Evolutionary conservation across 139 green algal genomes (phyloP).

Genomic region (Chlamydomonas schloesseri): DNA sequence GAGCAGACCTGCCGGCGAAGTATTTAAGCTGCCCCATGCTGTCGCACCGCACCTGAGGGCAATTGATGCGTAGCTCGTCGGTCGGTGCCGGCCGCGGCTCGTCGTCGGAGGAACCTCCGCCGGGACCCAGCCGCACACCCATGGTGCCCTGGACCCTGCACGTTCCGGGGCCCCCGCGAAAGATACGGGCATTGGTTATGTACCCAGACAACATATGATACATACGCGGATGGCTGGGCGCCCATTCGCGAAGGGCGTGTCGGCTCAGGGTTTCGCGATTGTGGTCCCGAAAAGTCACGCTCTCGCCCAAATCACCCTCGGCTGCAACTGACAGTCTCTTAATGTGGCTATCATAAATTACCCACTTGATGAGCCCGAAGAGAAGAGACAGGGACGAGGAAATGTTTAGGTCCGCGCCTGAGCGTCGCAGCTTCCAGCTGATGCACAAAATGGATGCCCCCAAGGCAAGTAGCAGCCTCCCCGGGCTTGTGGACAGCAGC

Average conservation of each 20-base stretch:
- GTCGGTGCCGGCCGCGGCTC: neutral
- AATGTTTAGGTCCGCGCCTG: neutral
- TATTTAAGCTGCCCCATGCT: neutral
- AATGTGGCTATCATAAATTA: neutral
- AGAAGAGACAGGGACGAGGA: slow-evolving; percentile 7
- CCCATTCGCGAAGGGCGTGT: no score
- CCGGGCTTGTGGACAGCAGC: no score
- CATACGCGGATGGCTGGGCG: no score
- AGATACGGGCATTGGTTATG: neutral
- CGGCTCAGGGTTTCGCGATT: no score
- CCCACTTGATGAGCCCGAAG: slow-evolving; percentile 30
- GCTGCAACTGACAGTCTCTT: neutral
- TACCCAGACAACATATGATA: neutral
- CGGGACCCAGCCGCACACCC: neutral
- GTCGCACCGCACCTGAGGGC: slow-evolving; percentile 28
- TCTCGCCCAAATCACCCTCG: neutral
- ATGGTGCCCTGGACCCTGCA: neutral
- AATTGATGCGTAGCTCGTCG: slow-evolving; percentile 33
- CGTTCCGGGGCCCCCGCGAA: no score
- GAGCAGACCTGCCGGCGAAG: no score
- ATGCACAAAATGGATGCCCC: no score
- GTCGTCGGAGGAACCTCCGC: neutral
- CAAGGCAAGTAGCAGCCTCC: no score
- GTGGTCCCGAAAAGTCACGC: no score
- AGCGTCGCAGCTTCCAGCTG: neutral